Evolutionary conservation across 1,139 yeast species (phyloP).

Genomic region (Arxiozyma telluris): DNA sequence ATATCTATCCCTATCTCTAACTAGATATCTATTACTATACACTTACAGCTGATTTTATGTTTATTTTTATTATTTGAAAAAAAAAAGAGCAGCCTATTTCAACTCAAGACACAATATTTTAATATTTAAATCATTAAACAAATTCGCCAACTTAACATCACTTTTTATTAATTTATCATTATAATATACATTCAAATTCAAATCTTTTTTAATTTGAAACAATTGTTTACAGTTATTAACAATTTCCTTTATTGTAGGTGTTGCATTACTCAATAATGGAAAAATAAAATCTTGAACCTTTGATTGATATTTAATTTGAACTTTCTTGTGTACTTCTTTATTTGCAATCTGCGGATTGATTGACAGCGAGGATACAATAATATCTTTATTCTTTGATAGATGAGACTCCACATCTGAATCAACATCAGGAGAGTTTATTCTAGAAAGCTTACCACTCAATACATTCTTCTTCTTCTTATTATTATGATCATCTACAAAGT

Average conservation of each 20-base stretch:
- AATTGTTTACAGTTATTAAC: conserved; percentile 24
- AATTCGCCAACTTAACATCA: conserved; percentile 22
- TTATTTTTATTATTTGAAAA: not conserved
- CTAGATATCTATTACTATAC: no score
- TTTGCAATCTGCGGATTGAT: conserved; percentile 30
- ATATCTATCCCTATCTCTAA: no score
- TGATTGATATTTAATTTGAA: conserved; percentile 24
- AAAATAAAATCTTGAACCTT: conserved; percentile 27
- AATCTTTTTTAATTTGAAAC: conserved; percentile 19
- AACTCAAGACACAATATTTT: conserved; percentile 22
- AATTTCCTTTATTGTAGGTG: conserved; percentile 29
- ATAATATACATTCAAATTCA: conserved; percentile 18
- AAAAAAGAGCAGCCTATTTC: conserved; percentile 6
- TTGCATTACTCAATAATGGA: conserved; percentile 29
- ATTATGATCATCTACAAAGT: not conserved
- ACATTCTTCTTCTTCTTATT: not conserved
- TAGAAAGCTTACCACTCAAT: not conserved
- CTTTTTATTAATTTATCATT: conserved; percentile 17
- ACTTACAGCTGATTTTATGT: no score
- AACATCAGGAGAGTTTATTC: not conserved
- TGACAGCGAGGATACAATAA: conserved; percentile 24
- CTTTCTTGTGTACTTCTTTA: conserved; percentile 26
- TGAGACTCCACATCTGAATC: not conserved
- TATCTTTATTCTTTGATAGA: not conserved
- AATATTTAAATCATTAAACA: conserved; percentile 23